Evolutionary conservation across 495 filamentous ascomycete species (phyloP), one percentile per base, ranked within the genome.

Genomic region (Apodospora peruviana): DNA sequence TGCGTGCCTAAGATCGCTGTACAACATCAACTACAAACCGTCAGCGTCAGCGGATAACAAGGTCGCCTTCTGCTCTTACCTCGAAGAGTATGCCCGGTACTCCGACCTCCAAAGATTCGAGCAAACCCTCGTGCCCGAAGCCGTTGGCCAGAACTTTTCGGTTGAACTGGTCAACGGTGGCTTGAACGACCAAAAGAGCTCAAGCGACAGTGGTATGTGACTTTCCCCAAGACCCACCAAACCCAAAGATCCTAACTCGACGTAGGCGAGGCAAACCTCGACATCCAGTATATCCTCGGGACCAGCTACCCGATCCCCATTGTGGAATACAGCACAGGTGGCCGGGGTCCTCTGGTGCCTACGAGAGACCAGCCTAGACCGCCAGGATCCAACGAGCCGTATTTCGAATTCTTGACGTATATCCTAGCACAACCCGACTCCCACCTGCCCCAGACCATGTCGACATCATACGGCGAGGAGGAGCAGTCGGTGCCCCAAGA

Each of bases 391-490:
- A 90, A 90, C 61, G 88, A 93, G 69, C 87, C 88, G 0, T 94
- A 88, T 59, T 73, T 91, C 3, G 80, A 84, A 1, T 89, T 83
- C 61, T 76, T 90, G 25, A 74, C 82, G 20, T 81, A 81, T 52
- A 55, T 76, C 20, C 55, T 72, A 14, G 48, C 47, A 4, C 59
- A 56, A 14, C 37, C 51, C 14, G 57, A 70, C 45, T 32, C 56
- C 10, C 70, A 81, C 7, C 73, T 95, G 9, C 89, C 88, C 1
- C 80, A 85, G 50, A 80, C 86, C 11, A 78, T 95, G 50, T 83
- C 85, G 29, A 89, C 82, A 37, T 88, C 84, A 0, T 95, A 93
- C 61, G 87, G 86, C 35, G 88, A 91, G 54, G 79, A 90, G 40
- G 89, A 95, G 61, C 68, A 91, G 68, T 85, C 80, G 4, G 77